phyloP scores from a whole-genome alignment of 2,329 filamentous ascomycete species.

The Colletotrichum australisinense region DNA sequence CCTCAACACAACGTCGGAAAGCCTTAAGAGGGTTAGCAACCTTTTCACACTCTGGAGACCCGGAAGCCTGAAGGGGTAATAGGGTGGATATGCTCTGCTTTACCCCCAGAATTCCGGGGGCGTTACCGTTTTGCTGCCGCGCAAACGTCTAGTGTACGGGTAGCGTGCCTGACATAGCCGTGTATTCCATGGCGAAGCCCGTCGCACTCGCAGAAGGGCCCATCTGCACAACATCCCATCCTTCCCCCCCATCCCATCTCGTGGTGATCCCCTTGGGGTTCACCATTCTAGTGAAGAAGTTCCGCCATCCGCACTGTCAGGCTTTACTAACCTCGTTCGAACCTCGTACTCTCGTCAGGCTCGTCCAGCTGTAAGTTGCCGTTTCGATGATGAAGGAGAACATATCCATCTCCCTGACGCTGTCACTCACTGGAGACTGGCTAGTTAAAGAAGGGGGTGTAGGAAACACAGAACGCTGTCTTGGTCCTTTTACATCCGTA shows the following conservation, averaged over 20 bases:
- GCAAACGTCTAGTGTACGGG: not conserved
- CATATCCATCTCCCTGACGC: not conserved
- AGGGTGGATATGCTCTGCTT: constrained; percentile 12
- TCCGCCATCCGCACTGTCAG: not conserved
- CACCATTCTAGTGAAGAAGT: constrained; percentile 7
- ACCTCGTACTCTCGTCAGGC: not conserved
- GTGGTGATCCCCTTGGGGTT: not conserved
- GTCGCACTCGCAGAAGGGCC: constrained; percentile 10
- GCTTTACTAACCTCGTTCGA: not conserved
- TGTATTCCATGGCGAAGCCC: not conserved
- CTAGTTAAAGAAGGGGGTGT: not conserved
- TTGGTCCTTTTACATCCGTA: not conserved
- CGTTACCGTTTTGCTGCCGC: not conserved
- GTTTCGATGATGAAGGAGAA: not conserved
- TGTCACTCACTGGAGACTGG: not conserved
- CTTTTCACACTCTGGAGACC: not conserved
- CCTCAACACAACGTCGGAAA: not conserved
- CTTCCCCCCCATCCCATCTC: constrained; percentile 14
- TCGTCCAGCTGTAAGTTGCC: not conserved
- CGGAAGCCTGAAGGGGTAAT: not conserved
- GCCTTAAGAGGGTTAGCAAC: constrained; percentile 12
- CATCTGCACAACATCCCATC: constrained; percentile 33
- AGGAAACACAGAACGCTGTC: not conserved
- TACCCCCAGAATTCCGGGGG: constrained; percentile 19
- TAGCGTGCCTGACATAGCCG: constrained; percentile 5